These are phyloP conservation scores for Pyrenula massariospora DNA, from an alignment of 495 filamentous ascomycete genomes.

Conservation along the genomic window DNA sequence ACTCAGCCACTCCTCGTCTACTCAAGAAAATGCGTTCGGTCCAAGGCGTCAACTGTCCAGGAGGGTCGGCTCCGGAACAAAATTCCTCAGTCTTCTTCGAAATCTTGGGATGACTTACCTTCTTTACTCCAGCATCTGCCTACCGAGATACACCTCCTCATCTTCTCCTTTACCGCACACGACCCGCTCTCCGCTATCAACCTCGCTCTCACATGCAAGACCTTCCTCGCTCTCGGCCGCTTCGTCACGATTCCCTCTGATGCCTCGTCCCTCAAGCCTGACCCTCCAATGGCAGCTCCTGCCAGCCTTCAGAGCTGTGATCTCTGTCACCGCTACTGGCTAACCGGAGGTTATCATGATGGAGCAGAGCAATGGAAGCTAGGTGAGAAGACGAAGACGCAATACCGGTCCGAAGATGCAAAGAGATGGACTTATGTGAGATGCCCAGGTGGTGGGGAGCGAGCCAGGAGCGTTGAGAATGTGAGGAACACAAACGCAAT, in stretches of 20 bases:
- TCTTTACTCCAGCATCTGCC: background rate
- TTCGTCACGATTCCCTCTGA: background rate
- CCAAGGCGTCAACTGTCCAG: background rate
- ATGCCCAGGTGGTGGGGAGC: background rate
- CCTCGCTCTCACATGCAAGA: background rate
- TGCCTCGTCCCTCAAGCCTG: background rate
- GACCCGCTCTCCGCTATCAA: background rate
- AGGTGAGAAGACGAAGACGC: background rate
- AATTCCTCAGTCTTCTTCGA: too few relatives aligned
- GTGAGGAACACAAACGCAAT: too few relatives aligned
- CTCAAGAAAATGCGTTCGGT: too few relatives aligned
- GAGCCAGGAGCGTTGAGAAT: background rate
- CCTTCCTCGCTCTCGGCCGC: background rate
- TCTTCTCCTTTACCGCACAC: background rate
- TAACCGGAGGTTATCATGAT: background rate
- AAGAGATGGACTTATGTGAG: background rate
- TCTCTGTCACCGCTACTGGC: background rate
- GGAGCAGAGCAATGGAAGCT: background rate
- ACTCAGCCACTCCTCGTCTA: background rate
- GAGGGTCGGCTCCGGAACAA: too few relatives aligned
- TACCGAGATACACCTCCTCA: background rate
- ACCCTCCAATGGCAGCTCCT: background rate
- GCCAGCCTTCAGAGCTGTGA: background rate
- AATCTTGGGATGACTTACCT: too few relatives aligned
- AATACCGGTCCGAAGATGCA: background rate